These are phyloP conservation scores for Camelina hispida DNA, from an alignment of 345 rosid genomes.

Conservation along the genomic window DNA sequence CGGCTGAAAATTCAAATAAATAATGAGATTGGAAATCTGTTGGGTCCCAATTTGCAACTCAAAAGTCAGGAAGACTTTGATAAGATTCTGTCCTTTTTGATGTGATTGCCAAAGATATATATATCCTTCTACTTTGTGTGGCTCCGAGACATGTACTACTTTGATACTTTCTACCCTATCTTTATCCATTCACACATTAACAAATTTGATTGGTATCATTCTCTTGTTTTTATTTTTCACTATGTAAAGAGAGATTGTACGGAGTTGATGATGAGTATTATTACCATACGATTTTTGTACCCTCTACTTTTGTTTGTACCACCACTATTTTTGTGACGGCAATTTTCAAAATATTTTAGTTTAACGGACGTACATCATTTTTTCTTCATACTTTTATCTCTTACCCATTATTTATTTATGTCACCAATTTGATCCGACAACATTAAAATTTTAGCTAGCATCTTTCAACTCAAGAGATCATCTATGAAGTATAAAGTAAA, in stretches of 20 bases:
- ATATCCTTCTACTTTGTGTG: conserved; percentile 30
- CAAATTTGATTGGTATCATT: neutral
- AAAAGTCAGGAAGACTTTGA: conserved; percentile 40
- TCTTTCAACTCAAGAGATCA: conserved; percentile 14
- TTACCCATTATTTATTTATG: neutral
- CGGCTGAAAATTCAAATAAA: conserved; percentile 23
- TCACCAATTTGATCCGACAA: neutral
- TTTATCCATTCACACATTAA: conserved; percentile 27
- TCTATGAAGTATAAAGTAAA: neutral
- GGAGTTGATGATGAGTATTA: neutral
- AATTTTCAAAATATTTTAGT: too few relatives aligned
- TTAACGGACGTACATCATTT: too few relatives aligned
- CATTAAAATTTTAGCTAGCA: neutral
- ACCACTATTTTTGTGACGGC: too few relatives aligned
- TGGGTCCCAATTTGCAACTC: conserved; percentile 39
- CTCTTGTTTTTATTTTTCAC: too few relatives aligned
- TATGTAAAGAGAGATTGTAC: neutral
- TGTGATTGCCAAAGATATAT: conserved; percentile 35
- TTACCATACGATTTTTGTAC: neutral
- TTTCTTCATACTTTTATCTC: too few relatives aligned
- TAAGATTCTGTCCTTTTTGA: conserved; percentile 39
- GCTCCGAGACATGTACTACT: conserved; percentile 20
- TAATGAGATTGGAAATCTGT: conserved; percentile 33
- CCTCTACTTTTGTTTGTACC: too few relatives aligned
- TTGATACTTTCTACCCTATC: conserved; percentile 8